Evolutionary conservation across 2,329 filamentous ascomycete genomes (phyloP), one percentile per base, ranked within the genome.

Genomic region (Aureobasidium sp.): DNA sequence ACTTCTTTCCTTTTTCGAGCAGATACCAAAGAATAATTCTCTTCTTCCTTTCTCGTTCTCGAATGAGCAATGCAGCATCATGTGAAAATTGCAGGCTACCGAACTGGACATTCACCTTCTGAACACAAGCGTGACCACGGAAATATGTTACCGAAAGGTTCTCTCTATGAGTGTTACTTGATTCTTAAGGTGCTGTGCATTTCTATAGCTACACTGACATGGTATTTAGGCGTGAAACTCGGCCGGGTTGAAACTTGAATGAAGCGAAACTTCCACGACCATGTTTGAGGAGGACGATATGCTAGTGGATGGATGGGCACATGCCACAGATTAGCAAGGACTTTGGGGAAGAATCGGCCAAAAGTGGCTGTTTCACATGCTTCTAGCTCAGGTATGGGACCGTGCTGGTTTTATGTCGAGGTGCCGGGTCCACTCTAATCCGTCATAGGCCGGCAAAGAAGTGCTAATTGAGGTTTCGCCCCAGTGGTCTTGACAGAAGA

Each of bases 1-100:
- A 59, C 44, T 59, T 59, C 50, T 58, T 48, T 16, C 42, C 44
- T n/a, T 39, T 59, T 50, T 42, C 11, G 36, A 61, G 42, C 58
- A 49, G 41, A 61, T 39, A 61, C 50, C 57, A 55, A 27, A 52
- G 37, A 37, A 59, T 50, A 59, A 59, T 42, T 49, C 7, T 16
- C 36, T 50, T 59, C 10, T 50, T 42, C 27, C 37, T 21, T 13
- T 1, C 7, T 1, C 29, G 30, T 27, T 25, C 13, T 29, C 9
- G 25, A 21, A 3, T 21, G 16, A 36, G 47, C 11, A 30, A 37
- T 25, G n/a, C 48, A 21, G 21, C 21, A 29, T 15, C 6, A 16
- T 16, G 44, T 30, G 50, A 27, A 37, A 25, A 30, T 25, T 5
- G 44, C 21, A 21, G 3, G 32, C 32, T 34, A 9, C 1, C 2